Evolutionary conservation across 1,139 yeast species (phyloP).

Genomic region (Hemisphaericaspora xylofermentans): DNA sequence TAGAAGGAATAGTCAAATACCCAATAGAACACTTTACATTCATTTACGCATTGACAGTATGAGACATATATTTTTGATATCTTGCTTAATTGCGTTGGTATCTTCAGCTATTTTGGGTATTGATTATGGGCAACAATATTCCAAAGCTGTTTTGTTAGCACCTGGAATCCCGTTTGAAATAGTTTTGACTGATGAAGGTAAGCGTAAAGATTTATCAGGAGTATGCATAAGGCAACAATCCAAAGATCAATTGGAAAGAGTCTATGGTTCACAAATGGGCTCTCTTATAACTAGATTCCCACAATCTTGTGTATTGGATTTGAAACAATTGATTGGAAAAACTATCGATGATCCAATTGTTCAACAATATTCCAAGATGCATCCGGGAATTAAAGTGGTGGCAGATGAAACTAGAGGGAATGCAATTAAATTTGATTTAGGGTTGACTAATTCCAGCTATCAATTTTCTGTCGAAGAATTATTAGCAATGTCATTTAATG

Average conservation of each 20-base stretch:
- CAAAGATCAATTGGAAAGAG: slow-evolving; percentile 57
- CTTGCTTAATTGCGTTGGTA: slow-evolving; percentile 17
- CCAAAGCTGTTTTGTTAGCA: slow-evolving; percentile 86
- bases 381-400: slow-evolving; percentile 61
- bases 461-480: slow-evolving; percentile 66
- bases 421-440: slow-evolving; percentile 57
- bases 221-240: slow-evolving; percentile 56
- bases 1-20: no score
- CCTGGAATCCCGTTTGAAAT: slow-evolving; percentile 89
- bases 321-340: slow-evolving; percentile 73
- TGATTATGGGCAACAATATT: slow-evolving; percentile 86
- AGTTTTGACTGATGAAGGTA: slow-evolving; percentile 84
- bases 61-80: not conserved
- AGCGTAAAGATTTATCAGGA: slow-evolving; percentile 84
- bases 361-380: slow-evolving; percentile 45
- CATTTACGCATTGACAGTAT: no score
- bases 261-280: slow-evolving; percentile 76
- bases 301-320: slow-evolving; percentile 59
- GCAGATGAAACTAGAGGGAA: slow-evolving; percentile 40
- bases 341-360: slow-evolving; percentile 48
- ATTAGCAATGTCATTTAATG: slow-evolving; percentile 76
- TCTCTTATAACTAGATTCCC: slow-evolving; percentile 77
- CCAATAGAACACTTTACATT: no score
- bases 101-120: slow-evolving; percentile 75
- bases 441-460: slow-evolving; percentile 41